These are phyloP conservation scores for Cladosporium sp. DNA, from an alignment of 2,329 filamentous ascomycete genomes.

Conservation along the genomic window DNA sequence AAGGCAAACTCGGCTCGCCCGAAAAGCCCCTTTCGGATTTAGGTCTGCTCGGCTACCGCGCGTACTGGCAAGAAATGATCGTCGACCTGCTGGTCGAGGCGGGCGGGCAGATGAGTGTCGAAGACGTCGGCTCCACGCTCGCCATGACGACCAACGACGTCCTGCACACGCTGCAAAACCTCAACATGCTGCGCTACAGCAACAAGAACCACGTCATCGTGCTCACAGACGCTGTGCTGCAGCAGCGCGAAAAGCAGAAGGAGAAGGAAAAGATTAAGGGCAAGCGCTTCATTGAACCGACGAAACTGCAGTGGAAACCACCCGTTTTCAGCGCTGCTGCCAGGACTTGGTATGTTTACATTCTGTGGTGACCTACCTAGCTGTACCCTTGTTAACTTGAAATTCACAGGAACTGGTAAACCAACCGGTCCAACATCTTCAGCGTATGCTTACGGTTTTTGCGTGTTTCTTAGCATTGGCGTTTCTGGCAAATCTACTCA, in stretches of 20 bases:
- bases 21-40: conserved; percentile 96
- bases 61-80: conserved; percentile 96
- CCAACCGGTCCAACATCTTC: too few species aligned
- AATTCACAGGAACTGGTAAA: too few species aligned
- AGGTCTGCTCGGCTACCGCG: conserved; percentile 87
- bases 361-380: neutral
- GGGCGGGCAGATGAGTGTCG: conserved; percentile 73
- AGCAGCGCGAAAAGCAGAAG: conserved; percentile 63
- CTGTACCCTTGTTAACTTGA: too few species aligned
- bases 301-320: conserved; percentile 87
- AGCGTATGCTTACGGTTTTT: too few species aligned
- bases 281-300: conserved; percentile 70
- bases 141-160: conserved; percentile 99
- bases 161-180: conserved; percentile 85
- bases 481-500: too few species aligned
- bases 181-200: conserved; percentile 93
- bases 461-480: too few species aligned
- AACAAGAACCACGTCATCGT: conserved; percentile 97
- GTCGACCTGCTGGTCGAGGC: conserved; percentile 77
- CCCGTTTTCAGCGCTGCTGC: conserved; percentile 88
- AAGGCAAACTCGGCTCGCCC: conserved; percentile 90
- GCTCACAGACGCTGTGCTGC: conserved; percentile 75
- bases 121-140: conserved; percentile 71
- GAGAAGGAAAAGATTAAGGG: conserved; percentile 73
- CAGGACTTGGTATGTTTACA: conserved; percentile 64